These are phyloP conservation scores for Capsicum baccatum DNA, from an alignment of 257 asterid species.

Conservation along the genomic window DNA sequence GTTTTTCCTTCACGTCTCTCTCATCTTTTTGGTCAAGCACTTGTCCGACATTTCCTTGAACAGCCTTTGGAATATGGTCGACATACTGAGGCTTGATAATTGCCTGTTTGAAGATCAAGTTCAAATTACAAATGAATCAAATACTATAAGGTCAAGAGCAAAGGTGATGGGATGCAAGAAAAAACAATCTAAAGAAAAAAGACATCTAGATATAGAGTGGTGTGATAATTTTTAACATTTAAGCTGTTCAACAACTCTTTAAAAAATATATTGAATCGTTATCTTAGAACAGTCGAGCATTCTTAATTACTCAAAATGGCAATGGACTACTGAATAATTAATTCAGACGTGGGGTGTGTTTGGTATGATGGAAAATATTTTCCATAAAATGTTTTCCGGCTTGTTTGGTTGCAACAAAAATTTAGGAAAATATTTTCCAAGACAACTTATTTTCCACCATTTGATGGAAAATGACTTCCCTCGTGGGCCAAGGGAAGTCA, in stretches of 20 bases:
- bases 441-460: no score
- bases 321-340: neutral
- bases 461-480: no score
- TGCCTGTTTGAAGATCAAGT: slow-evolving; percentile 53
- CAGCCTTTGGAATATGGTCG: slow-evolving; percentile 98
- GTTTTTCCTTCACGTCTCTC: slow-evolving; percentile 74
- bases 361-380: no score
- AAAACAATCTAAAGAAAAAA: neutral
- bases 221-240: neutral
- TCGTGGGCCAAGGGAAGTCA: no score
- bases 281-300: neutral
- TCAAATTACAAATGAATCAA: slow-evolving; percentile 19
- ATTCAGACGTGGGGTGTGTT: neutral
- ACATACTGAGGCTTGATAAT: slow-evolving; percentile 98
- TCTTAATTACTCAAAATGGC: neutral
- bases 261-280: neutral
- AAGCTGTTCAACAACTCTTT: neutral
- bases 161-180: neutral
- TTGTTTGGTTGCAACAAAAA: no score
- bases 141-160: neutral
- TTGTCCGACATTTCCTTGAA: slow-evolving; percentile 97
- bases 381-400: no score
- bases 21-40: slow-evolving; percentile 97
- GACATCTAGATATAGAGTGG: neutral
- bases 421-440: no score